phyloP scores from a whole-genome alignment of 164 flowering plant genomes.

The Dillenia turbinata region DNA sequence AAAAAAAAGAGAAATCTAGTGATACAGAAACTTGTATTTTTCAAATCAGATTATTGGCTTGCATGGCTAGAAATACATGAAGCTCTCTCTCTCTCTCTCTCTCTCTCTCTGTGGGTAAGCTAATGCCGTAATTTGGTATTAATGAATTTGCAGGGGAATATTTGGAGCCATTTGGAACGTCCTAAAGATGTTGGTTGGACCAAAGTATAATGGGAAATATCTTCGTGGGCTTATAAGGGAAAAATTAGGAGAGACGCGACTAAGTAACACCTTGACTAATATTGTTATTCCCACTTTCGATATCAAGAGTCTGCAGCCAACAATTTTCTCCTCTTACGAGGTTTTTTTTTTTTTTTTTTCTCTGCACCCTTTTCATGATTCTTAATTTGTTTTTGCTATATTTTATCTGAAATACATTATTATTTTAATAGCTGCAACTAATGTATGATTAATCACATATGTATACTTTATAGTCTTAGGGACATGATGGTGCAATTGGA shows the following conservation, averaged over 20 bases:
- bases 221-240: constrained; percentile 24
- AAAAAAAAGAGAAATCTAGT: neutral
- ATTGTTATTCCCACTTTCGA: constrained; percentile 45
- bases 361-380: neutral
- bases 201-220: constrained; percentile 33
- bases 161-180: neutral
- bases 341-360: constrained; percentile 11
- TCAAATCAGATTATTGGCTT: too few relatives aligned
- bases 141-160: neutral
- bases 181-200: constrained; percentile 6
- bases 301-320: constrained; percentile 38
- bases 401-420: too few relatives aligned
- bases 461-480: too few relatives aligned
- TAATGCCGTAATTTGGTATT: too few relatives aligned
- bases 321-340: constrained; percentile 36
- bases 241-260: constrained; percentile 19
- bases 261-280: constrained; percentile 34
- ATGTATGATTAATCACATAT: too few relatives aligned
- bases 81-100: too few relatives aligned
- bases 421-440: too few relatives aligned
- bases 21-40: neutral
- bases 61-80: too few relatives aligned
- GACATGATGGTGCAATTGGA: too few relatives aligned
- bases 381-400: too few relatives aligned
- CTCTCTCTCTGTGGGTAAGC: too few relatives aligned